A percentile compares a stretch with the other conserved stretches of the same genome.
Conservation (phyloP, 73 alveolate genomes). For the Paramecium biaurelia region DNA sequence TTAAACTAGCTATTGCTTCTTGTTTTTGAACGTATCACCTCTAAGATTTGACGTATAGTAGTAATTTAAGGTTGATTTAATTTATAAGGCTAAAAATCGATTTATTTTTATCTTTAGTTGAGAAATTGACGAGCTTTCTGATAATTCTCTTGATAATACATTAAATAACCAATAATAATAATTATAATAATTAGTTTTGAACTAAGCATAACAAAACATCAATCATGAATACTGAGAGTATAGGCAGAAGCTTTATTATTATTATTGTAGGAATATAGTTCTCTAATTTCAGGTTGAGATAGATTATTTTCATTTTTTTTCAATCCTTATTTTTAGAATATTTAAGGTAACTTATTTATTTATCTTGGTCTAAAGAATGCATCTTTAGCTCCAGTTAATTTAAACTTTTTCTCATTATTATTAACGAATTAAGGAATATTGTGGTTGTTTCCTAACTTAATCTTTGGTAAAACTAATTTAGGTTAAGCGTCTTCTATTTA, state of each 20-base stretch:
- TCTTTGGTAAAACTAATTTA: slow-evolving; percentile 9
- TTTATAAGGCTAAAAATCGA: neutral
- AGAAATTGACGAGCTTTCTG: neutral
- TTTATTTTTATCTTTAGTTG: neutral
- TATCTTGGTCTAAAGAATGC: slow-evolving; percentile 2
- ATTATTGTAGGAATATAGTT: neutral
- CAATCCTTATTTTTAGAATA: neutral
- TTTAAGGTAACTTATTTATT: neutral
- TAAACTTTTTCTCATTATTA: slow-evolving; percentile 4
- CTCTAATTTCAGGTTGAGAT: neutral
- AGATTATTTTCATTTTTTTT: neutral
- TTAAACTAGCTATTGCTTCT: neutral
- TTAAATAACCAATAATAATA: neutral
- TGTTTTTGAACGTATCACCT: neutral
- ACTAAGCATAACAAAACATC: neutral
- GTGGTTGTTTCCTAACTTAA: neutral
- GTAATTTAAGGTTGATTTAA: neutral
- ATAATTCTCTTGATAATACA: neutral
- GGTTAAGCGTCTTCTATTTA: neutral
- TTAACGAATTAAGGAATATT: neutral
- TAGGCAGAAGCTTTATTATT: neutral
- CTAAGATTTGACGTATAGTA: neutral
- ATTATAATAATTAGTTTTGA: neutral
- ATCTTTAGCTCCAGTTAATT: neutral
- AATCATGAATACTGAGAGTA: neutral